Evolutionary conservation across 1,139 yeast genomes (phyloP), one percentile per base, ranked within the genome.

Genomic region (Yamadazyma buinensis): DNA sequence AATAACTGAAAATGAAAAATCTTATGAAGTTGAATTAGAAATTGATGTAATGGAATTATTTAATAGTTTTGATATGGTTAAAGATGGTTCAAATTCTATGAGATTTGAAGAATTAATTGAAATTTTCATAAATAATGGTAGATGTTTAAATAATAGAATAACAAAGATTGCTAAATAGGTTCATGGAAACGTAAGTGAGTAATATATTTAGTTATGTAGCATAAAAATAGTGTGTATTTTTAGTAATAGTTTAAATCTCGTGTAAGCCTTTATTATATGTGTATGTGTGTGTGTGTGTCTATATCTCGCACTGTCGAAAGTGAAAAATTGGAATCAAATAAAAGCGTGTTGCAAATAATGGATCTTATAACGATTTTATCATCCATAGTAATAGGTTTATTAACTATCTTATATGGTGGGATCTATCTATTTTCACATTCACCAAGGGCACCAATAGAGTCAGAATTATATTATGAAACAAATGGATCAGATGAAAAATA

Each of bases 51-150:
- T 65, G 6, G 82, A 82, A 43, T 64, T 88, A 34, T 61, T 84
- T 40, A 61, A 62, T 32, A 82, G 86, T 15, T 82, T 80, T 55
- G 80, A 81, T 33, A 61, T 64, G 48, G 61, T 68, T 33, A 59
- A 61, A 30, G 57, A 54, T 35, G 74, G 75, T 7, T 62, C 65
- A 7, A 85, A 83, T 51, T 69, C 78, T 36, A 70, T 75, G 38
- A 71, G 84, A 38, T 82, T 79, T 50, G 86, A 83, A 40, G 84
- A 83, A 44, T 63, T 83, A 42, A 76, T 82, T 34, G 86, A 83
- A 58, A 75, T 84, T 3, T 80, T 82, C 43, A 57, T 84, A 47
- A 84, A 83, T 54, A 84, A 84, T 51, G 88, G 85, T 11, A 64
- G 88, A 32, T 54, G 59, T 28, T 55, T 68, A 45, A 68, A 68